Evolutionary conservation across 2,329 filamentous ascomycete genomes (phyloP).

Genomic region (Nemania sp.): DNA sequence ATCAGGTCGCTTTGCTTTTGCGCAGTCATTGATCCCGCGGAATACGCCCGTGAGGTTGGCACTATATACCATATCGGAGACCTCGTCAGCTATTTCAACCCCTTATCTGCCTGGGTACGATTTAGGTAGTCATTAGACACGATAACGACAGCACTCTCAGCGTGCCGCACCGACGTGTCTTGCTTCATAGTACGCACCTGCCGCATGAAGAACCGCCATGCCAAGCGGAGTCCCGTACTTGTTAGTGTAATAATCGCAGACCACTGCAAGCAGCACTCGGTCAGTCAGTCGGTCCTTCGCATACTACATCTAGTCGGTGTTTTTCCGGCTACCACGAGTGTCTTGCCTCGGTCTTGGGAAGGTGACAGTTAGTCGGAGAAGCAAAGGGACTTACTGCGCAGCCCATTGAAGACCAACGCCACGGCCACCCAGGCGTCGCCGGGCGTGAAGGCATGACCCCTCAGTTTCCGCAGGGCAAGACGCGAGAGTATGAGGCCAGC

Average conservation of each 20-base stretch:
- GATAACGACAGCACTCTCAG: too few relatives aligned
- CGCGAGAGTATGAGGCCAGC: conserved; percentile 12
- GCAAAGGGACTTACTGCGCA: conserved; percentile 8
- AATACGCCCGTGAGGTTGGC: neutral
- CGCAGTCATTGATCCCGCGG: neutral
- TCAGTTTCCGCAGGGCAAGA: conserved; percentile 18
- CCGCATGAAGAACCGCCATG: neutral
- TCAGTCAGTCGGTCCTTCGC: neutral
- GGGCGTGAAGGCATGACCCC: neutral
- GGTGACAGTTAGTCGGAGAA: too few relatives aligned
- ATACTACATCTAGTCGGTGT: too few relatives aligned
- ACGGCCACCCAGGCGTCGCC: conserved; percentile 24
- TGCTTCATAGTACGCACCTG: neutral
- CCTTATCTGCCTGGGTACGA: too few relatives aligned
- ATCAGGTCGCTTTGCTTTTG: conserved; percentile 3
- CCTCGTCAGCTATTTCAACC: neutral
- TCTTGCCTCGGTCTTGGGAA: too few relatives aligned
- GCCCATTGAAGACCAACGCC: conserved; percentile 14
- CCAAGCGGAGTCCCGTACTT: conserved; percentile 17
- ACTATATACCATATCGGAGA: neutral
- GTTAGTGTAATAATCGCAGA: conserved; percentile 14
- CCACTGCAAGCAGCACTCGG: neutral
- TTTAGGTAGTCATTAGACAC: too few relatives aligned
- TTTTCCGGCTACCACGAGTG: neutral
- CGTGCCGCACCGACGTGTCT: too few relatives aligned